Conservation (phyloP, 2,329 filamentous ascomycete species). For the Drechslera avenae region DNA sequence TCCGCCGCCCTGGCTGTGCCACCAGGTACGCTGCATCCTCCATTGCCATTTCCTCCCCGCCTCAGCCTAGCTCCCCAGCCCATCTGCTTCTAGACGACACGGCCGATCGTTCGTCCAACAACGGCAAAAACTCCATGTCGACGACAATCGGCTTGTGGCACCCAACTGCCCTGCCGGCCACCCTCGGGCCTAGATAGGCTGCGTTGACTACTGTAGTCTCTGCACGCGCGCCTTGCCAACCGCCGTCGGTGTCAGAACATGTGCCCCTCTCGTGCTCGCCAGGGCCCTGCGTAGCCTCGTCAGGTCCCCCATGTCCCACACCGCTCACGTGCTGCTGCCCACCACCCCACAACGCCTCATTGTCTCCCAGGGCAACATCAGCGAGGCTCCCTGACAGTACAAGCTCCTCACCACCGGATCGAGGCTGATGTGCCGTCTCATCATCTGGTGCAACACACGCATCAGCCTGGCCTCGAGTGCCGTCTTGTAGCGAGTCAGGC, state of each 20-base stretch:
- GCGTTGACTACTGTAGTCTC: constrained; percentile 85
- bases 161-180: constrained; percentile 60
- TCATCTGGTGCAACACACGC: constrained; percentile 2
- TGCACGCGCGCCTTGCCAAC: constrained; percentile 47
- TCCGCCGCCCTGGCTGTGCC: neutral
- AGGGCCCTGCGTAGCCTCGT: constrained; percentile 24
- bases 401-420: constrained; percentile 28
- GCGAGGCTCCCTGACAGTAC: constrained; percentile 30
- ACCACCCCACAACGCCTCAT: constrained; percentile 28
- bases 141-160: constrained; percentile 85
- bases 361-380: constrained; percentile 21
- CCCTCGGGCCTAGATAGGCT: constrained; percentile 71
- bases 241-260: constrained; percentile 1
- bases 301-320: constrained; percentile 20
- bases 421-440: constrained; percentile 14
- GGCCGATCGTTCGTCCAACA: constrained; percentile 15
- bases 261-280: constrained; percentile 3
- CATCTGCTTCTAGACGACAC: too few relatives aligned
- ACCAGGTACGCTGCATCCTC: constrained; percentile 18
- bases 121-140: constrained; percentile 75
- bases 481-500: constrained; percentile 16
- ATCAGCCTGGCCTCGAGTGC: constrained; percentile 28
- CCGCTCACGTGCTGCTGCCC: constrained; percentile 19
- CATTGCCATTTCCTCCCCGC: constrained; percentile 17
- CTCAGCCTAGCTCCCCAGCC: constrained; percentile 1